Base-by-base conservation (phyloP, 345 rosid genomes). In the Lumnitzera racemosa region DNA sequence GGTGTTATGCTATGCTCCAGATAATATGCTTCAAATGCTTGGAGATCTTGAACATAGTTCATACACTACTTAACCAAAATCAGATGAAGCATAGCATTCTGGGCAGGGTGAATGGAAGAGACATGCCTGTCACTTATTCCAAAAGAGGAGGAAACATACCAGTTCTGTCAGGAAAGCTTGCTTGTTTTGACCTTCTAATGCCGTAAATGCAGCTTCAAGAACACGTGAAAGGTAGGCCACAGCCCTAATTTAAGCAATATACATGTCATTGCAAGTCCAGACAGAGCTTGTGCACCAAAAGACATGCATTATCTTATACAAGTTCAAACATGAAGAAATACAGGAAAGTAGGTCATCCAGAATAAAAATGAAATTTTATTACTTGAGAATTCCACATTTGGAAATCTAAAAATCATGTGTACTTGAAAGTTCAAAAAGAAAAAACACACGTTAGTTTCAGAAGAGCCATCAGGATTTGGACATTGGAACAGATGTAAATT, bases 181-280 rank as follows among this genome's bases (percentile, higher is more conserved):
- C 74, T 94, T 94, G 83, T 94, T 94, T 73, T 86, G 95, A 72
- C 97, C 96, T 69, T 94, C 99, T 51, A 90, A 76, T 49, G 92
- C 96, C 53, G 96, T 94, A 79, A 90, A 94, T 61, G 99, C 92
- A 58, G 95, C 75, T 76, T 94, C 97, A 61, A 94, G 95, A 72
- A 90, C 96, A 52, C 99, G 97, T 59, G 99, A 84, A 76, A 94
- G 96, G 72, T 94, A 94, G 46, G 96, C 96, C 75, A 95, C 99
- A 55, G 83, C 97, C 76, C 99, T 88, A 61, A 56, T 62, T 55
- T 74, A 51, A 56, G 57, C 53, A 62, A 75, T 55, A 48, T 24
- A 70, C 15, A 53, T 27, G 49, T 57, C 49, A 55, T 36, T 36
- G 43, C 43, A 36, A 36, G 43, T 9, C 43, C 43, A 5, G 43